Percentiles rank a stretch among this genome's conserved stretches.
Conservation (phyloP, 108 stramenopile species). For the Mayamaea pseudoterrestris region DNA sequence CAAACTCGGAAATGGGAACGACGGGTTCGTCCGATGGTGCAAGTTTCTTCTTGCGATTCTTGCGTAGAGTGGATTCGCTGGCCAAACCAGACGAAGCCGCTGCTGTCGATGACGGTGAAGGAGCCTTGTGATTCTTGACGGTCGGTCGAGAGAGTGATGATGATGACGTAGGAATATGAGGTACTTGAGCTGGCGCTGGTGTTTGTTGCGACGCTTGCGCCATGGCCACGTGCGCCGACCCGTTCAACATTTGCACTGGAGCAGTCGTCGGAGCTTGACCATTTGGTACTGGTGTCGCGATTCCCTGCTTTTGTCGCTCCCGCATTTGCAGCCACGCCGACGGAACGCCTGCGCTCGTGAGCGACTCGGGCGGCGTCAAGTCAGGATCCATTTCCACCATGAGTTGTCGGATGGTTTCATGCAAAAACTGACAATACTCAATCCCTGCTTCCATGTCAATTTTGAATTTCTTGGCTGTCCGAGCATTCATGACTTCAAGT, state of each 20-base stretch:
- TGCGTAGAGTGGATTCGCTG: constrained; percentile 49
- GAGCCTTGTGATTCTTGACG: too few relatives aligned
- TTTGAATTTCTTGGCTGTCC: constrained; percentile 60
- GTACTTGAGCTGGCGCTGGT: too few relatives aligned
- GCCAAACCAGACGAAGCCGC: constrained; percentile 23
- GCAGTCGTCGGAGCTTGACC: too few relatives aligned
- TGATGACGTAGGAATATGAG: too few relatives aligned
- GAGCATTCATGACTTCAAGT: constrained; percentile 46
- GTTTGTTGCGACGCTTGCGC: too few relatives aligned
- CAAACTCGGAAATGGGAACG: constrained; percentile 24
- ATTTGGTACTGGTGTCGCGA: background rate
- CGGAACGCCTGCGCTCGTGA: background rate
- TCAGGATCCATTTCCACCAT: constrained; percentile 44
- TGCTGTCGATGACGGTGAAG: background rate
- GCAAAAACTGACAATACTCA: constrained; percentile 43
- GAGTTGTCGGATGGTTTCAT: constrained; percentile 35
- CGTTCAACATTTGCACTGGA: too few relatives aligned
- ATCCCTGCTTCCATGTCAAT: constrained; percentile 45
- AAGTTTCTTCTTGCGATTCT: constrained; percentile 35
- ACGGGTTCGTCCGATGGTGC: constrained; percentile 15
- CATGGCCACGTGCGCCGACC: too few relatives aligned
- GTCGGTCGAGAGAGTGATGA: too few relatives aligned
- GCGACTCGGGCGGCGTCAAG: constrained; percentile 5
- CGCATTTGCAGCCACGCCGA: background rate
- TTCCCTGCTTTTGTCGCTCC: background rate